A percentile compares a stretch with the other conserved stretches of the same genome.
Conservation (phyloP, 202 grass and related monocot genomes). For the Bolboschoenoplectus hybrid region DNA sequence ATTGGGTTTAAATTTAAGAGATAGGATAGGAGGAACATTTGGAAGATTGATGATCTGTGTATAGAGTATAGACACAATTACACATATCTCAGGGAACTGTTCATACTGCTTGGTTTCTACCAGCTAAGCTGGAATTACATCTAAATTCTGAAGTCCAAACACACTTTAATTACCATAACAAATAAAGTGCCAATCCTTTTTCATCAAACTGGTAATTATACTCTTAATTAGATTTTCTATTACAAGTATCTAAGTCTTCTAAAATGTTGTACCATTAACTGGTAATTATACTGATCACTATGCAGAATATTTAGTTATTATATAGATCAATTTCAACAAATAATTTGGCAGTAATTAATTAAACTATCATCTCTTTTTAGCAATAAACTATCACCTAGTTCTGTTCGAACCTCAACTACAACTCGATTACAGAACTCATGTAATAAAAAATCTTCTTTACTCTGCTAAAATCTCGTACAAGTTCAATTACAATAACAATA, state of each 20-base stretch:
- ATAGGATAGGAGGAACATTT: too few species aligned
- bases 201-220: background rate
- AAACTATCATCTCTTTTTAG: background rate
- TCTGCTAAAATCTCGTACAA: background rate
- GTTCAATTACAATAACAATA: background rate
- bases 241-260: background rate
- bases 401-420: background rate
- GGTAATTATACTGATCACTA: background rate
- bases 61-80: too few species aligned
- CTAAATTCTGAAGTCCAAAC: background rate
- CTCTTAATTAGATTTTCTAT: slow-evolving; percentile 15
- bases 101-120: background rate
- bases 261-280: background rate
- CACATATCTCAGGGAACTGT: too few species aligned
- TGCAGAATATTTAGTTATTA: background rate
- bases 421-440: background rate
- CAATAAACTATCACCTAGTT: background rate
- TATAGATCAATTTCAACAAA: background rate
- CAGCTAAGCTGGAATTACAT: background rate
- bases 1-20: too few species aligned
- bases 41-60: too few species aligned
- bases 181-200: background rate
- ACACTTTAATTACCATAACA: background rate
- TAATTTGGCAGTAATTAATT: background rate
- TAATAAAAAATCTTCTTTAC: background rate